Evolutionary conservation across 2,329 filamentous ascomycete genomes (phyloP).

Genomic region (Fusarium tricinctum): DNA sequence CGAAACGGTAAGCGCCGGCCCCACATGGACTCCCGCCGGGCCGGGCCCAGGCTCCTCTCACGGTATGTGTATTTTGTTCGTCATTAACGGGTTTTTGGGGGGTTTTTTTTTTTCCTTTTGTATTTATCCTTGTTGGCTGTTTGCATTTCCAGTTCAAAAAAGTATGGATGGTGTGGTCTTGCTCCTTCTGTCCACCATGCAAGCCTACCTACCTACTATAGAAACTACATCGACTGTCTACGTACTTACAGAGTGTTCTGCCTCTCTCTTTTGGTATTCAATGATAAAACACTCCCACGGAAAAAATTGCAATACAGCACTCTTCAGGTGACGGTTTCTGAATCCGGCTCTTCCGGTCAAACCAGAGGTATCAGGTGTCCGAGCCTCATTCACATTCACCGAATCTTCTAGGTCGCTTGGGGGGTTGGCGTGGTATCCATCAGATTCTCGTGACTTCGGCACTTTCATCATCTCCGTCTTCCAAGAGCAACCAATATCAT

Average conservation of each 20-base stretch:
- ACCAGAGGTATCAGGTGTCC: constrained; percentile 31
- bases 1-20: constrained; percentile 24
- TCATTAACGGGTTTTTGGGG: not conserved
- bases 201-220: constrained; percentile 8
- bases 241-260: constrained; percentile 9
- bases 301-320: constrained; percentile 6
- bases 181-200: constrained; percentile 22
- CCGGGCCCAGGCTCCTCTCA: constrained; percentile 19
- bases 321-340: constrained; percentile 19
- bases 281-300: constrained; percentile 11
- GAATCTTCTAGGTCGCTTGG: constrained; percentile 13
- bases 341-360: constrained; percentile 18
- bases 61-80: not conserved
- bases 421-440: constrained; percentile 16
- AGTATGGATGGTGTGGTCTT: constrained; percentile 6
- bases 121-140: constrained; percentile 18
- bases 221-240: constrained; percentile 11
- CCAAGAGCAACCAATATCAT: constrained; percentile 8
- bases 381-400: constrained; percentile 8
- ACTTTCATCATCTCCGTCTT: constrained; percentile 9
- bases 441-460: constrained; percentile 9
- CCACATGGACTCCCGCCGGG: constrained; percentile 26
- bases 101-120: not conserved
- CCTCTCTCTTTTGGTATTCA: constrained; percentile 31
- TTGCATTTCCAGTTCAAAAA: constrained; percentile 14